Base-by-base conservation (phyloP, 108 stramenopile genomes). In the Nitzschia inconspicua region DNA sequence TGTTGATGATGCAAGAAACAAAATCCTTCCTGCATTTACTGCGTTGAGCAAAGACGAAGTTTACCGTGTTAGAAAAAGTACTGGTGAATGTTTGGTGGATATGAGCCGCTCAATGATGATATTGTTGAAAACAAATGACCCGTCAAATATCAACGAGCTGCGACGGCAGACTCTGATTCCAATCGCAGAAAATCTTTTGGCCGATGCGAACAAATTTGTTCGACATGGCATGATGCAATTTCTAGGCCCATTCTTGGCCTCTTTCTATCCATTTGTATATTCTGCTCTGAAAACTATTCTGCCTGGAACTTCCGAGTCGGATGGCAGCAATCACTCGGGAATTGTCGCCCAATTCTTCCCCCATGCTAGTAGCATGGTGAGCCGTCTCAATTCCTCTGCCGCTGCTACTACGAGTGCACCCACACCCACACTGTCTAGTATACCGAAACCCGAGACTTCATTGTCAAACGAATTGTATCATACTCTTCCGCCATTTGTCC, bases 21-120 rank as follows among this genome's bases (percentile, higher is more conserved):
- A 90, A 23, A 80, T 99, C 8, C 52, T 99, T 22, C 97, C 98
- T 6, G 93, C 93, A 11, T 99, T 94, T 75, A 73, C 87, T 20
- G 41, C 68, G 5, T 79, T 99, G 23, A 88, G 86, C 43, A 76
- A 70, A 29, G 98, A 99, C 77, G 96, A 97, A 44, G 87, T 96
- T 52, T 96, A 93, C 47, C 66, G 96, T 26, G 97, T 99, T 13
- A 49, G 90, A 14, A 91, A 91, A 59, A 81, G 82, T 20, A 84
- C 82, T 27, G 86, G 90, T 2, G 90, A 91, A 58, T 91, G 90
- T 63, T 61, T 91, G 42, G 90, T 91, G 32, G 90, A 91, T 64
- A 83, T 88, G 69, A 75, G 72, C 56, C 63, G 90, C 20, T 76
- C 75, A 4, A 65, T 91, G 65, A 74, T 77, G 48, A 61, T 88